A percentile compares a stretch with the other conserved stretches of the same genome.
phyloP scores from a whole-genome alignment of 2,329 filamentous ascomycete species.

The Tolypocladium ophioglossoides region DNA sequence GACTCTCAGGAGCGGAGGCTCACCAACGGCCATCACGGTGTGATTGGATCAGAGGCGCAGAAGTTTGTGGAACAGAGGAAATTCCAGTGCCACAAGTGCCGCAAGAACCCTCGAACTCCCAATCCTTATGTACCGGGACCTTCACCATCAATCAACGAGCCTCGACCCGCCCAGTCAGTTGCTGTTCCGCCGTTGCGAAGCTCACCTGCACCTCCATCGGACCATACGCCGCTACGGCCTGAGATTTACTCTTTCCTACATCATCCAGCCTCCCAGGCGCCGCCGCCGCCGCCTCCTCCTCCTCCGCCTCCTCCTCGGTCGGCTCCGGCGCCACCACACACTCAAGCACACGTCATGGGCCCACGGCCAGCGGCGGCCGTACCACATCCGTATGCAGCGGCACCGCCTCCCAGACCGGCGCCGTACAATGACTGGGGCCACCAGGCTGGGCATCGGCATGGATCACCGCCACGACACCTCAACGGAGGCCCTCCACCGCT shows the following conservation, averaged over 20 bases:
- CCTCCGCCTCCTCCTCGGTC: conserved; percentile 4
- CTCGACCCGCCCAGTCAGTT: conserved; percentile 8
- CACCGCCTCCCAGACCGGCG: conserved; percentile 12
- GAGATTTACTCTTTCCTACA: conserved; percentile 10
- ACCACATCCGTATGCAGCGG: conserved; percentile 16
- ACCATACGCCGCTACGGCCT: conserved; percentile 12
- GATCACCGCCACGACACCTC: conserved; percentile 35
- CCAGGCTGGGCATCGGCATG: conserved; percentile 37
- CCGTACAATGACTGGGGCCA: conserved; percentile 35
- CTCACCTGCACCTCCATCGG: conserved; percentile 14
- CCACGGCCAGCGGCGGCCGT: conserved; percentile 13
- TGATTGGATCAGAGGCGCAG: conserved; percentile 43
- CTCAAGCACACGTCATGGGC: conserved; percentile 15
- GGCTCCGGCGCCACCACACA: conserved; percentile 5
- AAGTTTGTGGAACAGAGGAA: conserved; percentile 49
- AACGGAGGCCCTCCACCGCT: conserved; percentile 35
- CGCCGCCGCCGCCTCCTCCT: conserved; percentile 1
- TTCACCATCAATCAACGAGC: conserved; percentile 10
- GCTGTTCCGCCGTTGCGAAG: conserved; percentile 15
- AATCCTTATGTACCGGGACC: conserved; percentile 13
- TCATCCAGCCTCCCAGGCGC: conserved; percentile 4
- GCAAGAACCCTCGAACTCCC: conserved; percentile 40
- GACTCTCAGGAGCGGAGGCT: conserved; percentile 39
- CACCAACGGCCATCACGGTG: conserved; percentile 39
- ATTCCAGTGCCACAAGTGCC: conserved; percentile 70